Evolutionary conservation across 75 land plant genomes (phyloP).

Genomic region (Cunninghamia lanceolata): DNA sequence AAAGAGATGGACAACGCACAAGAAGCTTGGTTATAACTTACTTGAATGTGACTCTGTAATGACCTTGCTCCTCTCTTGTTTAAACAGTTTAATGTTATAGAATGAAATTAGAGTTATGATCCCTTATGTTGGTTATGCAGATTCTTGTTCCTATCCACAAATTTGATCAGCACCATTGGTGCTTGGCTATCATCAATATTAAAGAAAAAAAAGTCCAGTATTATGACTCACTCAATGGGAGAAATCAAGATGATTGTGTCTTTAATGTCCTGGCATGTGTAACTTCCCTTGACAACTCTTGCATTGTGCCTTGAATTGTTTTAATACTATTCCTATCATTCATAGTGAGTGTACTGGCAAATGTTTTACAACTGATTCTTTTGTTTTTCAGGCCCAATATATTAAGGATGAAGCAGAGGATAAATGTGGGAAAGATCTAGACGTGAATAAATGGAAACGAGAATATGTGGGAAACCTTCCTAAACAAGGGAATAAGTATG

Average conservation of each 20-base stretch:
- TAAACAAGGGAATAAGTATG: constrained; percentile 2
- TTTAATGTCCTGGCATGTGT: constrained; percentile 28
- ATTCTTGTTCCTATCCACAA: constrained; percentile 93
- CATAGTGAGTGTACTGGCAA: background rate
- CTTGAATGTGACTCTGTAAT: constrained; percentile 90
- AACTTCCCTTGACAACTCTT: background rate
- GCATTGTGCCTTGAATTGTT: background rate
- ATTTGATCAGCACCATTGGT: constrained; percentile 77
- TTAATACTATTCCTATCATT: background rate
- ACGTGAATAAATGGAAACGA: background rate
- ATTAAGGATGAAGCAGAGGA: constrained; percentile 3
- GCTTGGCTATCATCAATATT: constrained; percentile 85
- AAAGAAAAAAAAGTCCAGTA: constrained; percentile 77
- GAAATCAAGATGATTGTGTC: constrained; percentile 30
- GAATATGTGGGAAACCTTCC: constrained; percentile 1
- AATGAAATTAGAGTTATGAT: background rate
- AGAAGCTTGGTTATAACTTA: constrained; percentile 83
- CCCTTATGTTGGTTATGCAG: constrained; percentile 31
- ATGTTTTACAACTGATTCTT: background rate
- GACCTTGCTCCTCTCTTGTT: constrained; percentile 3
- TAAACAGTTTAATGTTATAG: background rate
- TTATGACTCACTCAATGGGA: constrained; percentile 86
- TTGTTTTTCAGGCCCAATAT: background rate
- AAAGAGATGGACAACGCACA: constrained; percentile 84
- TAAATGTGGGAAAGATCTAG: background rate